phyloP scores from a whole-genome alignment of 495 filamentous ascomycete genomes.

The Tuber borchii region DNA sequence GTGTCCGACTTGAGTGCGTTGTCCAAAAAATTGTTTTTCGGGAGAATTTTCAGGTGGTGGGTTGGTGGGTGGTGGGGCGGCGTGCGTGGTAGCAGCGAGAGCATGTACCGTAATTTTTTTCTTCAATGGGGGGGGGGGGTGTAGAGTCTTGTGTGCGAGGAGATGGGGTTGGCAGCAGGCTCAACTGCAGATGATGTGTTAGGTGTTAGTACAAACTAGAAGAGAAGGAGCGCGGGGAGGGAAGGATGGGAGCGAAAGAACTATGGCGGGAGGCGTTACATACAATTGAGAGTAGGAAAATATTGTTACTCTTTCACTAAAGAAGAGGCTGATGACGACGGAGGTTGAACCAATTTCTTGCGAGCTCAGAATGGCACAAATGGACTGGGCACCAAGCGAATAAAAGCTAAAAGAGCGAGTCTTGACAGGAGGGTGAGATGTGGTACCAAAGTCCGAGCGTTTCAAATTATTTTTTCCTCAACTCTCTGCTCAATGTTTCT shows the following conservation, averaged over 20 bases:
- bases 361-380: constrained; percentile 14
- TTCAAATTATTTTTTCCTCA: constrained; percentile 7
- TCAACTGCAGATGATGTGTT: constrained; percentile 30
- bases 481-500: constrained; percentile 29
- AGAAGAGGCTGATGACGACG: constrained; percentile 35
- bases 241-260: constrained; percentile 16
- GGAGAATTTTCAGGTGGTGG: constrained; percentile 13
- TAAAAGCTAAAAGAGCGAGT: constrained; percentile 25
- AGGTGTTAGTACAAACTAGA: constrained; percentile 35
- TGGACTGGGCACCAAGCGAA: constrained; percentile 34
- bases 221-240: constrained; percentile 27
- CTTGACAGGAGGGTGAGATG: constrained; percentile 26
- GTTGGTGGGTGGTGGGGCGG: constrained; percentile 24
- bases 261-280: background rate
- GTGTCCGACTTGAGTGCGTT: constrained; percentile 36
- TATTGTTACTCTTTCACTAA: constrained; percentile 6
- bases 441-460: constrained; percentile 32
- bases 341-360: constrained; percentile 29
- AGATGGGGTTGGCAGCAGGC: constrained; percentile 25
- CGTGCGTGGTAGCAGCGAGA: constrained; percentile 11
- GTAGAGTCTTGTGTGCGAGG: constrained; percentile 28
- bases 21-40: constrained; percentile 33
- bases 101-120: background rate
- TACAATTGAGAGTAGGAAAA: background rate
- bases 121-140: background rate